Conservation (phyloP, 306 rosid species). For the Vicia faba region DNA sequence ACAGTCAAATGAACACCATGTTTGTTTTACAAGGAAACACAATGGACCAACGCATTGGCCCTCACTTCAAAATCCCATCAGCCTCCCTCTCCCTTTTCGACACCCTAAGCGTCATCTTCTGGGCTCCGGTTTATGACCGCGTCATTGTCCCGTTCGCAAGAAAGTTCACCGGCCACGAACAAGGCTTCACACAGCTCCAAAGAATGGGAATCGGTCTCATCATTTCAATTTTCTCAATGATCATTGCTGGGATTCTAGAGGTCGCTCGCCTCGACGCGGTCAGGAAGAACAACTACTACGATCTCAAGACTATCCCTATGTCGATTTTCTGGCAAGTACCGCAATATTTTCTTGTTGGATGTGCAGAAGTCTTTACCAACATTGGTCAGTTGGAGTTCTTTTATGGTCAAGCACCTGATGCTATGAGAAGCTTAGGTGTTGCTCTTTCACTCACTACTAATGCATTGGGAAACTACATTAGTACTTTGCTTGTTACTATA, state of each 20-base stretch:
- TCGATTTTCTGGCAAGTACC: constrained; percentile 93
- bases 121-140: constrained; percentile 66
- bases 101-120: constrained; percentile 78
- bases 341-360: constrained; percentile 76
- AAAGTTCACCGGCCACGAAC: constrained; percentile 61
- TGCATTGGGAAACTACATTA: constrained; percentile 72
- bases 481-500: constrained; percentile 67
- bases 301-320: constrained; percentile 58
- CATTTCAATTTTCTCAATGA: constrained; percentile 66
- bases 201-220: constrained; percentile 81
- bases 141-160: constrained; percentile 62
- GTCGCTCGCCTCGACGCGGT: constrained; percentile 56
- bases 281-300: constrained; percentile 56
- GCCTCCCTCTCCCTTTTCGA: constrained; percentile 84
- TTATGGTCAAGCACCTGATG: constrained; percentile 83
- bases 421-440: constrained; percentile 81
- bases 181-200: constrained; percentile 80
- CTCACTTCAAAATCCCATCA: constrained; percentile 68
- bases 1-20: constrained; percentile 87
- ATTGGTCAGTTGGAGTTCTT: constrained; percentile 71
- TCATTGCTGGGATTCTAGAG: constrained; percentile 71
- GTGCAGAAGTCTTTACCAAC: constrained; percentile 74
- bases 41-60: constrained; percentile 77
- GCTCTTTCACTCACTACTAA: constrained; percentile 74
- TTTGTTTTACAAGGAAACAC: constrained; percentile 87